Conservation (phyloP, 2,329 filamentous ascomycete species). For the Exophiala viscosa region DNA sequence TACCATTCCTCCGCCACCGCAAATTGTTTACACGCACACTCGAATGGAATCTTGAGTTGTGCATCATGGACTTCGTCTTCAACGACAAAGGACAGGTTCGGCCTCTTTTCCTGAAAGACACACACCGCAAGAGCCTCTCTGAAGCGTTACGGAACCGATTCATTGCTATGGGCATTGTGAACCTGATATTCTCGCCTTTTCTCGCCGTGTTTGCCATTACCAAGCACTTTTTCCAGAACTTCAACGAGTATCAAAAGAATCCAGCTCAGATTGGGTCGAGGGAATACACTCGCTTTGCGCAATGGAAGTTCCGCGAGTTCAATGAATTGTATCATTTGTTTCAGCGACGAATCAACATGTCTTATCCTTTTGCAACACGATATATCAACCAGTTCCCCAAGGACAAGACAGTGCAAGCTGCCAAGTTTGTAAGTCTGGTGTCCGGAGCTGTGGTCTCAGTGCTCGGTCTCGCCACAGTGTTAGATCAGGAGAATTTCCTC, state of each 20-base stretch:
- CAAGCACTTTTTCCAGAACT: conserved; percentile 91
- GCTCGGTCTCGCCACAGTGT: conserved; percentile 74
- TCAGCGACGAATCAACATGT: conserved; percentile 85
- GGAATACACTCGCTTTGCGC: conserved; percentile 85
- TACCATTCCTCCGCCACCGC: conserved; percentile 75
- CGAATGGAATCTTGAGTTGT: conserved; percentile 87
- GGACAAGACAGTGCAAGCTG: conserved; percentile 81
- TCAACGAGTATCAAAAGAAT: conserved; percentile 95
- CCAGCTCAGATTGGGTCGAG: conserved; percentile 81
- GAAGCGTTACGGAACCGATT: conserved; percentile 74
- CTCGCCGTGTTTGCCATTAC: conserved; percentile 81
- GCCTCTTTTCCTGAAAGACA: conserved; percentile 78
- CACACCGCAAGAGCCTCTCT: conserved; percentile 73
- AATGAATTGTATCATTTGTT: conserved; percentile 95
- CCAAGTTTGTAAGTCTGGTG: conserved; percentile 81
- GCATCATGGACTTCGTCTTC: conserved; percentile 91
- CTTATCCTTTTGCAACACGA: conserved; percentile 83
- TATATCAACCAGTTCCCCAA: conserved; percentile 98
- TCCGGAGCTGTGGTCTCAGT: conserved; percentile 82
- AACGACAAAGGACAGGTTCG: conserved; percentile 83
- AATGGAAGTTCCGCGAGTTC: conserved; percentile 98
- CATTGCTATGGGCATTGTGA: conserved; percentile 77
- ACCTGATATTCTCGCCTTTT: conserved; percentile 80
- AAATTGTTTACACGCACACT: conserved; percentile 86
- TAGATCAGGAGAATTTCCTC: conserved; percentile 86